Percentiles rank a stretch among this genome's conserved stretches.
Conservation (phyloP, 345 rosid genomes). For the Moricandia moricandioides region DNA sequence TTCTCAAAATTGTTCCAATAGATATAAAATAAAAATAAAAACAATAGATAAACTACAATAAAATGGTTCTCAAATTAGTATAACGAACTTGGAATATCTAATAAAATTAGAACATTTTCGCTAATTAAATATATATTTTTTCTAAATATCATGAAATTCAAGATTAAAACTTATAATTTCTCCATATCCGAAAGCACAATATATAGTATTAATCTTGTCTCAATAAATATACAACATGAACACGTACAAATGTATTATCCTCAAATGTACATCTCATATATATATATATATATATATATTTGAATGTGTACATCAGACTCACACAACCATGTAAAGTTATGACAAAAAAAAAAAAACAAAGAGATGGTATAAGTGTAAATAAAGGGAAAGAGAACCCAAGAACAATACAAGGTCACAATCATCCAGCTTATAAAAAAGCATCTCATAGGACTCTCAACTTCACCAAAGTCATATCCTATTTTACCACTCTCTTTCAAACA, state of each 20-base stretch:
- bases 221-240: too few species aligned
- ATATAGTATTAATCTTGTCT: too few species aligned
- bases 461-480: conserved; percentile 27
- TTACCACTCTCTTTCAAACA: conserved; percentile 23
- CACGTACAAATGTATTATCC: background rate
- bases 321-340: background rate
- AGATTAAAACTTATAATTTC: too few species aligned
- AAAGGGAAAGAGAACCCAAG: background rate
- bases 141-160: too few species aligned
- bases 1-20: background rate
- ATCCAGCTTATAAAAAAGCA: conserved; percentile 34
- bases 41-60: background rate
- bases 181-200: too few species aligned
- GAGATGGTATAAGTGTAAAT: conserved; percentile 16
- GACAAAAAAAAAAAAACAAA: background rate
- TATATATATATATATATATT: background rate
- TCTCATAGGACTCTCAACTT: conserved; percentile 23
- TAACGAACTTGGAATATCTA: background rate
- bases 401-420: conserved; percentile 13
- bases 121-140: too few species aligned
- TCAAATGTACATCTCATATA: background rate
- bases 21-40: background rate
- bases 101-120: too few species aligned
- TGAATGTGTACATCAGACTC: background rate
- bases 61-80: background rate